A percentile compares a stretch with the other conserved stretches of the same genome.
These are phyloP conservation scores for Irpex sp. DNA, from an alignment of 1,284 basidiomycete genomes.

Conservation along the genomic window DNA sequence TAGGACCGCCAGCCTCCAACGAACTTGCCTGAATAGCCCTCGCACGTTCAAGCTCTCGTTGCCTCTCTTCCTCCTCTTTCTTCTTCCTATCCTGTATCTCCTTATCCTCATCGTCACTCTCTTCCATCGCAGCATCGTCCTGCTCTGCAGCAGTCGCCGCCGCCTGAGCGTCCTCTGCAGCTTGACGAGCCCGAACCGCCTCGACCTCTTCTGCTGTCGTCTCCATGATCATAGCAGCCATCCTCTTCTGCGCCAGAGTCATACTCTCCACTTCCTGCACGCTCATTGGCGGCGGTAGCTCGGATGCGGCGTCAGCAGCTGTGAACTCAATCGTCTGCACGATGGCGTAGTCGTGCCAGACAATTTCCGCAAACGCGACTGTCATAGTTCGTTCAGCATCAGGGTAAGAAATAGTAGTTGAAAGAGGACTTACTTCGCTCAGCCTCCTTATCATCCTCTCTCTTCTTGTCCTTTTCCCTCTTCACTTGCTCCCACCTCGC, in stretches of 20 bases:
- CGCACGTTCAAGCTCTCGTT: constrained; percentile 74
- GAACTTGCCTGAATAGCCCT: constrained; percentile 74
- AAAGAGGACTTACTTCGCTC: constrained; percentile 61
- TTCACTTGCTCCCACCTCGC: constrained; percentile 89
- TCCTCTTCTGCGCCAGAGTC: constrained; percentile 95
- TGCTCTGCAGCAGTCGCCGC: constrained; percentile 65
- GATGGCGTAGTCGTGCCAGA: constrained; percentile 99
- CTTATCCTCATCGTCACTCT: constrained; percentile 75
- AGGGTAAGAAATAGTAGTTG: constrained; percentile 4
- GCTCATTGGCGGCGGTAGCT: constrained; percentile 93
- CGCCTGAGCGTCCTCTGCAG: constrained; percentile 75
- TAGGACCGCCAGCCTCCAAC: constrained; percentile 74
- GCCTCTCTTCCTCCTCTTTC: constrained; percentile 74
- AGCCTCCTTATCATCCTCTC: constrained; percentile 87
- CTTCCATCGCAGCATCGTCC: constrained; percentile 69
- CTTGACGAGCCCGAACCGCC: constrained; percentile 73
- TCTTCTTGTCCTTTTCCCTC: constrained; percentile 81
- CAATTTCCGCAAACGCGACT: constrained; percentile 95
- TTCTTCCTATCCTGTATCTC: constrained; percentile 61
- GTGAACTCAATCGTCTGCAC: constrained; percentile 99
- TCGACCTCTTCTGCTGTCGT: constrained; percentile 83
- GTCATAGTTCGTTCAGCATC: constrained; percentile 12
- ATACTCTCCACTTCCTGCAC: constrained; percentile 94
- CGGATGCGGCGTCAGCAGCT: constrained; percentile 84
- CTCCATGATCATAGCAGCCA: constrained; percentile 99